Base-by-base conservation (phyloP, 371 early-diverging fungal species). In the Mortierella sp. region DNA sequence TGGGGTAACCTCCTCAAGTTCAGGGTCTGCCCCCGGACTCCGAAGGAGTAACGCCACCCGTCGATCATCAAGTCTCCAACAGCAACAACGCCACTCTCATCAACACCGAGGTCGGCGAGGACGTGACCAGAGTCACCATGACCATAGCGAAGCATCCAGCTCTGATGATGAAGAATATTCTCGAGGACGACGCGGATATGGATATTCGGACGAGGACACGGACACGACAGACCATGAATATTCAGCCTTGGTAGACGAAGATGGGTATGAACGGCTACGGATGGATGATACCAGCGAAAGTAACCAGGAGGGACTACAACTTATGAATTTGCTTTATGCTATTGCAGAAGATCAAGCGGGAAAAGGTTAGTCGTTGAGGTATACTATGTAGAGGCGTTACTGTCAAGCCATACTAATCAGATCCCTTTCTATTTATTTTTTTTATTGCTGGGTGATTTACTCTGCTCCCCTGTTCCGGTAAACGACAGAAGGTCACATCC, bases 341-440 rank as follows among this genome's bases (percentile, higher is more conserved):
- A 93, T 96, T 43, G 92, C 96, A 0, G 95, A 95, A 61, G 94
- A 94, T 60, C 94, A 95, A 70, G 89, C 94, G 7, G 85, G 90
- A 7, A 92, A 92, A 89, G 93, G 95, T 89, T 84, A 50, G 37
- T 17, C 21, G 44, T 43, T n/a, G n/a, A n/a, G n/a, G n/a, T n/a
- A n/a, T n/a, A n/a, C n/a, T n/a, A n/a, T n/a, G n/a, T n/a, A n/a
- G n/a, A n/a, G n/a, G n/a, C n/a, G n/a, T n/a, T n/a, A n/a, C n/a
- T n/a, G n/a, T n/a, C n/a, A 50, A 4, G 23, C 28, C 27, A 31
- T 32, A 17, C 47, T 63, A 31, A 53, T 52, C 24, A 19, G 24
- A n/a, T 39, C 1, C 19, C 42, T 3, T 48, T 42, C 47, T 42
- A 12, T 32, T 24, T 6, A 28, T 42, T 31, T 19, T n/a, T 5